These are phyloP conservation scores for Calonectria henricotiae DNA, from an alignment of 2,329 filamentous ascomycete genomes.

Conservation along the genomic window DNA sequence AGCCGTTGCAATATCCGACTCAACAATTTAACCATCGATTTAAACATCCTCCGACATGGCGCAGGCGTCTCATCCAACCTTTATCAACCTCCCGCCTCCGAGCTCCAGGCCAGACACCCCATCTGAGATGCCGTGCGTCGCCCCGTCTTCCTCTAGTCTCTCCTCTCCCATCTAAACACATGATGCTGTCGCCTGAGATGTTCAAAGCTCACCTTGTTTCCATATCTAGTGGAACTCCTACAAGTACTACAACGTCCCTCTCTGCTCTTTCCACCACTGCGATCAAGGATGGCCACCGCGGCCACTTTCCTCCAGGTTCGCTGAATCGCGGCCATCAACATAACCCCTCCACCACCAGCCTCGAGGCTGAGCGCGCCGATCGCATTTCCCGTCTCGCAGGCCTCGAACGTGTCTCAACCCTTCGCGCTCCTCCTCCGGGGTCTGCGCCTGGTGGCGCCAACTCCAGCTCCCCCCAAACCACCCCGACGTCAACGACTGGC, in stretches of 20 bases:
- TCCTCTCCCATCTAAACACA: slow-evolving; percentile 19
- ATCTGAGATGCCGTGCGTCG: slow-evolving; percentile 88
- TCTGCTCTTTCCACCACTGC: slow-evolving; percentile 93
- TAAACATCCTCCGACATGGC: slow-evolving; percentile 54
- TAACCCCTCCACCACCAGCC: slow-evolving; percentile 77
- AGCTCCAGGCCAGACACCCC: slow-evolving; percentile 89
- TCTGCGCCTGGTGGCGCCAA: slow-evolving; percentile 54
- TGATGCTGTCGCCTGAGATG: slow-evolving; percentile 26
- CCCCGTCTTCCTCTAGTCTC: slow-evolving; percentile 9
- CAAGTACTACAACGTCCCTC: slow-evolving; percentile 92
- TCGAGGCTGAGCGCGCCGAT: slow-evolving; percentile 93
- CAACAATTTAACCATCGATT: slow-evolving; percentile 25
- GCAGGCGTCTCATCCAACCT: slow-evolving; percentile 71
- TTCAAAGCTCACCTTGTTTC: slow-evolving; percentile 38
- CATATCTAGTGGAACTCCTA: slow-evolving; percentile 84
- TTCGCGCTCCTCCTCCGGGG: slow-evolving; percentile 68
- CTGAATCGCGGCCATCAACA: slow-evolving; percentile 74
- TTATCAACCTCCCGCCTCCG: slow-evolving; percentile 89
- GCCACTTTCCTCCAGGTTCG: slow-evolving; percentile 75
- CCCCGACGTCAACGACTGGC: slow-evolving; percentile 66
- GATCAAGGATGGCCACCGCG: slow-evolving; percentile 96
- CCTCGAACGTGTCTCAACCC: slow-evolving; percentile 89
- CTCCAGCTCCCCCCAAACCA: slow-evolving; percentile 67
- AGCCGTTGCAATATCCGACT: not conserved
- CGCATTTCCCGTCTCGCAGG: slow-evolving; percentile 95